A percentile compares a stretch with the other conserved stretches of the same genome.
Evolutionary conservation across 2,329 filamentous ascomycete species (phyloP).

Genomic region (Ophiostoma perfectum): DNA sequence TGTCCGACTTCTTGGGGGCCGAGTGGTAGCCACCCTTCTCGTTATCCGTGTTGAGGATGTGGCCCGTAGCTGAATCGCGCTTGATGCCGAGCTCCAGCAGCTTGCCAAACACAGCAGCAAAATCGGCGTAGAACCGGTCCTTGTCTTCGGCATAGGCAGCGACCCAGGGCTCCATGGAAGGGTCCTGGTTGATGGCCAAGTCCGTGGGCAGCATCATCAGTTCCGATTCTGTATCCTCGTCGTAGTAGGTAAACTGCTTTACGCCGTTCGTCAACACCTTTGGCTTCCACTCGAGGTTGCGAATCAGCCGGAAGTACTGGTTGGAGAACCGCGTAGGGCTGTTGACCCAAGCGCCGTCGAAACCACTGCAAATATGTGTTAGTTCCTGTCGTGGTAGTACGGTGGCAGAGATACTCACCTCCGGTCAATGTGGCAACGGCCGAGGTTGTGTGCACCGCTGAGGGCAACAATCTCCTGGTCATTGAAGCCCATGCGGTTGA

Average conservation of each 20-base stretch:
- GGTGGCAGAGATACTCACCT: background rate
- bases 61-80: conserved; percentile 4
- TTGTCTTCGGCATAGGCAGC: conserved; percentile 89
- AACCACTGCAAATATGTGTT: conserved; percentile 54
- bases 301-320: conserved; percentile 63
- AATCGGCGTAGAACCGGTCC: conserved; percentile 89
- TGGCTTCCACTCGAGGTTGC: conserved; percentile 7
- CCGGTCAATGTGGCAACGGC: conserved; percentile 80
- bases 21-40: conserved; percentile 11
- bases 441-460: conserved; percentile 76
- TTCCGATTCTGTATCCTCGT: conserved; percentile 81
- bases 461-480: conserved; percentile 95
- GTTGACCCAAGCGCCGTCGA: conserved; percentile 84
- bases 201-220: conserved; percentile 98
- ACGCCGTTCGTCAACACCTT: conserved; percentile 80
- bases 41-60: conserved; percentile 11
- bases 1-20: conserved; percentile 13
- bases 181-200: conserved; percentile 80
- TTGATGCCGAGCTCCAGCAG: conserved; percentile 89
- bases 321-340: conserved; percentile 87
- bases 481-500: conserved; percentile 95
- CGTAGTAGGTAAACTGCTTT: conserved; percentile 54
- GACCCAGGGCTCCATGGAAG: conserved; percentile 72
- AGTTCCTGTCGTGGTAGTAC: background rate
- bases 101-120: conserved; percentile 68